These are phyloP conservation scores for Boehmeria nivea DNA, from an alignment of 306 rosid species.

Conservation along the genomic window DNA sequence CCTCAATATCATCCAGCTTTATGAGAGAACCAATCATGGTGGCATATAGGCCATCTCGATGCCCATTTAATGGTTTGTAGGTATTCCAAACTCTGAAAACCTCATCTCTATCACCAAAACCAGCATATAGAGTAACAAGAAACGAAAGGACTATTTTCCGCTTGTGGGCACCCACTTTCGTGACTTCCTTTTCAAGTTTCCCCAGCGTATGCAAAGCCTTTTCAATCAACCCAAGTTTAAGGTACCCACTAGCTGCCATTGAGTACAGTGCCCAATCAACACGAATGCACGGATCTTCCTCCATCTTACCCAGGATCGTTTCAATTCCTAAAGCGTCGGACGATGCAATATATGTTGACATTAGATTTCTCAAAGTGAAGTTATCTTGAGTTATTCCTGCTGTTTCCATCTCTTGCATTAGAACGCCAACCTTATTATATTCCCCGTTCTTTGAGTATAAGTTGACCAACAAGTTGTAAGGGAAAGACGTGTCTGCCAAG, in stretches of 20 bases:
- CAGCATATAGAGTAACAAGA: slow-evolving; percentile 29
- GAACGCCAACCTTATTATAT: slow-evolving; percentile 25
- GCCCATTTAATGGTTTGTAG: slow-evolving; percentile 15
- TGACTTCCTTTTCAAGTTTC: slow-evolving; percentile 21
- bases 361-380: slow-evolving; percentile 29
- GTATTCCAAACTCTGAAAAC: slow-evolving; percentile 32
- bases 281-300: slow-evolving; percentile 9
- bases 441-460: slow-evolving; percentile 31
- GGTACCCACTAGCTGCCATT: slow-evolving; percentile 31
- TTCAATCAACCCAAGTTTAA: slow-evolving; percentile 20
- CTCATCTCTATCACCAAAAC: slow-evolving; percentile 20
- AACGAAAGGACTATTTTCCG: slow-evolving; percentile 6
- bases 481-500: slow-evolving; percentile 18
- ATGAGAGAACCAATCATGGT: slow-evolving; percentile 29
- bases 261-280: slow-evolving; percentile 30
- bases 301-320: slow-evolving; percentile 18
- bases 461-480: slow-evolving; percentile 34
- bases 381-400: slow-evolving; percentile 28
- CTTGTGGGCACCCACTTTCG: no score
- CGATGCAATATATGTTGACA: slow-evolving; percentile 24
- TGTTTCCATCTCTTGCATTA: slow-evolving; percentile 32
- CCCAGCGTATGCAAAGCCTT: slow-evolving; percentile 24
- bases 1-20: slow-evolving; percentile 34
- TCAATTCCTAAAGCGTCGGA: no score
- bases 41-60: slow-evolving; percentile 15